Evolutionary conservation across 176 grass and related monocot species (phyloP), one percentile per base, ranked within the genome.

Genomic region (Oryza nivara): DNA sequence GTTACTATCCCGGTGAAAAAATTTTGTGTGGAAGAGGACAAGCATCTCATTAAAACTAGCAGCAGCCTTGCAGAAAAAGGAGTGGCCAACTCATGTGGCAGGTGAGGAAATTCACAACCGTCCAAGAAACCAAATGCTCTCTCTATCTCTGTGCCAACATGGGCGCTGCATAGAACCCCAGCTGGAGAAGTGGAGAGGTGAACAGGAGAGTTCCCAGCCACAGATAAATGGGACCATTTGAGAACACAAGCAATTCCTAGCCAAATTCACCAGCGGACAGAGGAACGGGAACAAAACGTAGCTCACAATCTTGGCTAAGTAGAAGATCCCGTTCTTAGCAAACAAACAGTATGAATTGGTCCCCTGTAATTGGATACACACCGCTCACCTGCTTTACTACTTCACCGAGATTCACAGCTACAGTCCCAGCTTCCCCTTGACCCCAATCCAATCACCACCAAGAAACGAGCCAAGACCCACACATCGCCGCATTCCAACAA

Each of bases 101-200:
- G 65, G 43, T 7, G 28, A 64, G 51, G 54, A 7, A 73, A 86
- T 78, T 68, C 15, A 32, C 28, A 52, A 52, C 41, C 74, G 61
- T 75, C 23, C 75, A 74, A 75, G 40, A 80, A 90, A 75, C 45
- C 64, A 68, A 60, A 87, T 49, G 75, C 68, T 38, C 48, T 83
- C 76, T 35, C 51, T 46, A 41, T 28, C 12, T 65, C 26, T 48
- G 20, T 56, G 65, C 6, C 49, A 41, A n/a, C 20, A n/a, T 63
- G 58, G 58, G 3, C 4, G 58, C 58, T 66, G 83, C 32, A 65
- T 65, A 83, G 82, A 87, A 83, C 69, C 63, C 84, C 88, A 87
- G 61, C 74, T 11, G 49, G 13, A 43, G 47, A 49, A 3, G 67
- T 73, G 36, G 19, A 63, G 13, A 47, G 41, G 15, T 46, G 71